Percentiles rank a stretch among this genome's conserved stretches.
Evolutionary conservation across 306 rosid genomes (phyloP).

Genomic region (Amphicarpaea edgeworthii): DNA sequence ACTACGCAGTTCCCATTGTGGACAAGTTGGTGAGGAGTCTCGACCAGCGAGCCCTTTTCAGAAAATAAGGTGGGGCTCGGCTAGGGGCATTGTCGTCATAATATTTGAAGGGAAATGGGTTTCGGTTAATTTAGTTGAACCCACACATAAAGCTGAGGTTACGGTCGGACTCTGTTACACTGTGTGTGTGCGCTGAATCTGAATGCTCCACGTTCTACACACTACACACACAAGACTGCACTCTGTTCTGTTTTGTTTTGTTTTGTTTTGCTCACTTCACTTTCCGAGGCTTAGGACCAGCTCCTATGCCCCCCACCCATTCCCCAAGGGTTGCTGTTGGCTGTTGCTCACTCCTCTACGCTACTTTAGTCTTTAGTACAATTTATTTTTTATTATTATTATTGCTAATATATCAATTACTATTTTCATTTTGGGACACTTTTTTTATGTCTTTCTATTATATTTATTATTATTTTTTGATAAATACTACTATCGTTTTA

Average conservation of each 20-base stretch:
- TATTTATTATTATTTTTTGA: too few relatives aligned
- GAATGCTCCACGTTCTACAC: not conserved
- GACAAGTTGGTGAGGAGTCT: slow-evolving; percentile 44
- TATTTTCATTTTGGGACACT: too few relatives aligned
- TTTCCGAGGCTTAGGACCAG: slow-evolving; percentile 26
- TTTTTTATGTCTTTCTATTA: too few relatives aligned
- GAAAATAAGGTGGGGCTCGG: not conserved
- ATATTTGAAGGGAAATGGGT: not conserved
- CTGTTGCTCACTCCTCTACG: not conserved
- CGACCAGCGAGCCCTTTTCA: slow-evolving; percentile 43
- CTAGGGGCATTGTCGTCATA: slow-evolving; percentile 36
- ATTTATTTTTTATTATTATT: too few relatives aligned
- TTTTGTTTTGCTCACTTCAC: not conserved
- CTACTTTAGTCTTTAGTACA: too few relatives aligned
- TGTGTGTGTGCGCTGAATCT: not conserved
- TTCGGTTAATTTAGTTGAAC: slow-evolving; percentile 57
- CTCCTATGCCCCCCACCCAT: not conserved
- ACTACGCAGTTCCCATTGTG: slow-evolving; percentile 12
- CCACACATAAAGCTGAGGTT: not conserved
- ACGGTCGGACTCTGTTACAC: slow-evolving; percentile 35
- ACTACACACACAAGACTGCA: too few relatives aligned
- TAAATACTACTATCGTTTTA: too few relatives aligned
- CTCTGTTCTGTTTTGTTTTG: not conserved
- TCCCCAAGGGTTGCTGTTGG: too few relatives aligned
- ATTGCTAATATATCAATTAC: too few relatives aligned